Base-by-base conservation (phyloP, 495 filamentous ascomycete species). In the Aspergillus biplanus region DNA sequence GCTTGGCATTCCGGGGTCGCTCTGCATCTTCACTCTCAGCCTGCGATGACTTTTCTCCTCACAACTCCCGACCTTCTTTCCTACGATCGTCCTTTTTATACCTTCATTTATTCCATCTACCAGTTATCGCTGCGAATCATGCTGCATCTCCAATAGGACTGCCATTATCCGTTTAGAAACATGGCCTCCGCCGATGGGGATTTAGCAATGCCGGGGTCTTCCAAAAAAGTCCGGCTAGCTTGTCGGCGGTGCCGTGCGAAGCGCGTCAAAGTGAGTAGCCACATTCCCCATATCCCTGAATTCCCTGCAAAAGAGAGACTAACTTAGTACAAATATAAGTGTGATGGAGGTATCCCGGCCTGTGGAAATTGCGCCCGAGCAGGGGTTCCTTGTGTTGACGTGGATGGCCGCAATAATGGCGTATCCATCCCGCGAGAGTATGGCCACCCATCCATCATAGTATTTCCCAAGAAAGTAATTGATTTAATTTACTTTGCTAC, bases 291-390 rank as follows among this genome's bases (percentile, higher is more conserved):
- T 13, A 13, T 39, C 37, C 1, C 37, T 39, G 1, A 13, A 13
- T 39, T 39, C 8, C 4, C 13, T 39, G 37, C 8, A 39, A 39
- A 13, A 39, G 1, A 7, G 37, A 4, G 1, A 39, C 13, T 39
- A 13, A 39, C 4, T 4, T 3, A 1, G 7, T 1, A 39, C 4
- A 1, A 49, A 52, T 31, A 27, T 32, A 12, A 67, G 63, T 72
- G 69, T 46, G 69, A 72, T 67, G 69, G 69, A 16, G 56, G 64
- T 8, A 67, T 68, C 42, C 69, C 69, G 21, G 67, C 69, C 5
- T 72, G 69, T 54, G 55, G 63, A 18, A 69, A 69, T 54, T 72
- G 69, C 52, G 63, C 67, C 11, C 63, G 67, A 32, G 67, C 69
- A 48, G 67, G 59, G 7, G 63, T 71, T 12, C 54, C 61, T 12